Base-by-base conservation (phyloP, 2,329 filamentous ascomycete species). In the Fusarium robinianum region DNA sequence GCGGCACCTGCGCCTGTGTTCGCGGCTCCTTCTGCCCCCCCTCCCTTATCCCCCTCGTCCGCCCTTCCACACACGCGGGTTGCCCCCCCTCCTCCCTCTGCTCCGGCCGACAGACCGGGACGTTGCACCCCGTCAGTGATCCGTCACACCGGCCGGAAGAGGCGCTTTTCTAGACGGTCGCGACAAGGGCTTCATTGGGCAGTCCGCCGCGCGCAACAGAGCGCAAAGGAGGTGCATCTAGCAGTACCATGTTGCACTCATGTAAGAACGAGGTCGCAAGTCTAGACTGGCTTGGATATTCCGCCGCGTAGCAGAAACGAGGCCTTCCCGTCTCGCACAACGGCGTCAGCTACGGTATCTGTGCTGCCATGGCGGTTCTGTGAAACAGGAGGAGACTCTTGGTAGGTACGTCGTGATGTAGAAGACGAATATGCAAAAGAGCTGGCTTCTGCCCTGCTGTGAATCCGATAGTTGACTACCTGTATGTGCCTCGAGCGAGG, bases 291-390 rank as follows among this genome's bases (percentile, higher is more conserved):
- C 47, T 38, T 27, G 5, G 11, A 27, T n/a, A 27, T 11, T 5
- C 24, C 10, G 10, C 24, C 24, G 14, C 14, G 24, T 27, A 10
- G 29, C 35, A 49, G 55, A 56, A 60, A 56, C 51, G 54, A 60
- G 57, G 57, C 46, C 27, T 47, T 49, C 27, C 37, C 29, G 46
- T 50, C 41, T 53, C 48, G 36, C 56, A 60, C 56, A 23, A 36
- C 52, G 22, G 43, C 40, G 46, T 47, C 46, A 44, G 46, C 40
- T 61, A 52, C 58, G 50, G 49, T 55, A 61, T 61, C 58, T 39
- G 56, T 54, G 44, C 22, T 36, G 30, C 46, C 22, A 21, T 24
- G 8, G 12, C 30, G 32, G 34, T 36, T 33, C 23, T 30, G 34
- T 37, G 35, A 31, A 18, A 17, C 18, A 22, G 29, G 26, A 27